Percentiles rank a stretch among this genome's conserved stretches.
These are phyloP conservation scores for Kingdonia uniflora DNA, from an alignment of 164 flowering plant species.

Conservation along the genomic window DNA sequence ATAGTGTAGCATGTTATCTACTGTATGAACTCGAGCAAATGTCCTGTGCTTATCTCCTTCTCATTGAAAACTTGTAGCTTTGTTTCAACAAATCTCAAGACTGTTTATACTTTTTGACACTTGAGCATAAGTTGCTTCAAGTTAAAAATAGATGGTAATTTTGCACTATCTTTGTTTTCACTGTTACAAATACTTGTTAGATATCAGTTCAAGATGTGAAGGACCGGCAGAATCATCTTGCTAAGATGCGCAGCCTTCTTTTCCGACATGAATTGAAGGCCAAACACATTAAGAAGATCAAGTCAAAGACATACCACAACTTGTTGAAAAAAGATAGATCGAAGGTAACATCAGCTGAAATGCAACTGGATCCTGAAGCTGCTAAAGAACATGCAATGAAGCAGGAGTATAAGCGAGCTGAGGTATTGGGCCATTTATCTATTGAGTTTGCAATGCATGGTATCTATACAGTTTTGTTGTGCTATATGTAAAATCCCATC, in stretches of 20 bases:
- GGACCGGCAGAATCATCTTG: constrained; percentile 55
- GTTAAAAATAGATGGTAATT: too few relatives aligned
- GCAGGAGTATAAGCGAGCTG: constrained; percentile 76
- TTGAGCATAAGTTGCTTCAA: not conserved
- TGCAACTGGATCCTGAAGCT: constrained; percentile 65
- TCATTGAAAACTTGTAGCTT: not conserved
- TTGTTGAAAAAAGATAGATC: constrained; percentile 56
- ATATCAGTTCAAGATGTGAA: constrained; percentile 59
- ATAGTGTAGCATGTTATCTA: too few relatives aligned
- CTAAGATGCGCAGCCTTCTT: constrained; percentile 83
- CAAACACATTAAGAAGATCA: constrained; percentile 73
- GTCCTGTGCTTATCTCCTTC: too few relatives aligned
- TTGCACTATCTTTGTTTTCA: not conserved
- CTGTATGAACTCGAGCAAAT: too few relatives aligned
- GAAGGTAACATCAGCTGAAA: constrained; percentile 32
- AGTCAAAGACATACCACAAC: constrained; percentile 77
- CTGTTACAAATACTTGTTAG: constrained; percentile 22
- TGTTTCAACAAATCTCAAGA: not conserved
- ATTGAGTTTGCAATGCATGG: too few relatives aligned
- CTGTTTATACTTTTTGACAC: not conserved
- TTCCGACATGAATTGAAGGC: constrained; percentile 83
- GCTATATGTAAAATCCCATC: too few relatives aligned
- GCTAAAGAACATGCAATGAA: constrained; percentile 72
- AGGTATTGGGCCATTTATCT: constrained; percentile 29
- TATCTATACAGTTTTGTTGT: too few relatives aligned